These are phyloP conservation scores for Neurospora africana DNA, from an alignment of 495 filamentous ascomycete species.

Conservation along the genomic window DNA sequence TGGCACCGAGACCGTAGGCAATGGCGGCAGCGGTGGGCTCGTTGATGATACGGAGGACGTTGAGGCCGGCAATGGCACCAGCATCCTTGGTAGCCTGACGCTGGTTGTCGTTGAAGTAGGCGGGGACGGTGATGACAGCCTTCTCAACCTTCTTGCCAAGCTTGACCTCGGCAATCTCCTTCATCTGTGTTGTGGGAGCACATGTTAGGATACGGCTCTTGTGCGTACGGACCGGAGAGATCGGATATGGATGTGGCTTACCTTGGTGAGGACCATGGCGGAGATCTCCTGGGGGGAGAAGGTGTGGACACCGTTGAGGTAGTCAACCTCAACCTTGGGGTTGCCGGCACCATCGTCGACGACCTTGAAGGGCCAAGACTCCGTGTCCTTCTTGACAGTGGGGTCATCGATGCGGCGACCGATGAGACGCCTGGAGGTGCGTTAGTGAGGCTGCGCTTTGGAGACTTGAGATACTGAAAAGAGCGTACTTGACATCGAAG, in stretches of 20 bases:
- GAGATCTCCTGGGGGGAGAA: slow-evolving; percentile 99
- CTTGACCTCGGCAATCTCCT: slow-evolving; percentile 94
- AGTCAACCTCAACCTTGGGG: slow-evolving; percentile 90
- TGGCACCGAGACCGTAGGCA: slow-evolving; percentile 85
- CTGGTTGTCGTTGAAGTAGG: slow-evolving; percentile 99
- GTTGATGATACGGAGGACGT: slow-evolving; percentile 99
- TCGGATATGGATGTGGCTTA: slow-evolving; percentile 23
- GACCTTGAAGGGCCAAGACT: slow-evolving; percentile 98
- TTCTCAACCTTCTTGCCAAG: slow-evolving; percentile 96
- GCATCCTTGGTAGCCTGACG: slow-evolving; percentile 98
- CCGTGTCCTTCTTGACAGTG: slow-evolving; percentile 94
- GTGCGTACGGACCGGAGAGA: background rate
- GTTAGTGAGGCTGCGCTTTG: slow-evolving; percentile 15
- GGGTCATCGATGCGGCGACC: slow-evolving; percentile 89
- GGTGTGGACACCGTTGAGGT: slow-evolving; percentile 83
- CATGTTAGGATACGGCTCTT: background rate
- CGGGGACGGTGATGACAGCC: slow-evolving; percentile 94
- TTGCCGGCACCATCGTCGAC: slow-evolving; percentile 68
- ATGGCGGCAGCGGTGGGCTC: slow-evolving; percentile 96
- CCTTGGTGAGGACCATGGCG: slow-evolving; percentile 87
- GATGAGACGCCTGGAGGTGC: slow-evolving; percentile 63
- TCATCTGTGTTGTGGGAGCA: slow-evolving; percentile 51
- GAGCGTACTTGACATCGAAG: slow-evolving; percentile 80
- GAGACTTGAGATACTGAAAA: background rate
- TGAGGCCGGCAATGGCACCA: slow-evolving; percentile 92